A percentile compares a stretch with the other conserved stretches of the same genome.
Conservation (phyloP, 169 alveolate species). For the Plasmodium gaboni region DNA sequence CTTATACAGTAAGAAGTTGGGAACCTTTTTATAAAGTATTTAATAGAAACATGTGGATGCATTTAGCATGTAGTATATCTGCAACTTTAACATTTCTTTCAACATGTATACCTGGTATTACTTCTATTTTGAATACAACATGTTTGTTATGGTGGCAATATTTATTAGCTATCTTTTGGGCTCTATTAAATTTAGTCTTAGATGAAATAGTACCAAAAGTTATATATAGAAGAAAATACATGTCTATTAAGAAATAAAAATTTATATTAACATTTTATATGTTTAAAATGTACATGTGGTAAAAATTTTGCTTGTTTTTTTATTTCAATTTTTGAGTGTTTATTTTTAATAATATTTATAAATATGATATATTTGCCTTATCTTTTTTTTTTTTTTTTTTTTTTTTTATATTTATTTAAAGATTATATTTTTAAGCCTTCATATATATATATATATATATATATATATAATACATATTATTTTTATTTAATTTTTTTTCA, state of each 20-base stretch:
- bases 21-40: constrained; percentile 89
- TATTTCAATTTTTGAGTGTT: constrained; percentile 1
- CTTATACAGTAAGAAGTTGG: constrained; percentile 94
- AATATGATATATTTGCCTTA: neutral
- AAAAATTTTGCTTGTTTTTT: constrained; percentile 2
- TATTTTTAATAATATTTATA: constrained; percentile 8
- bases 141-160: constrained; percentile 92
- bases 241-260: constrained; percentile 15
- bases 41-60: constrained; percentile 93
- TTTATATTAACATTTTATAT: neutral
- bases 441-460: constrained; percentile 5
- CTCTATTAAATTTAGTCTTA: constrained; percentile 86
- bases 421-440: neutral
- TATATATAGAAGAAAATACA: constrained; percentile 81
- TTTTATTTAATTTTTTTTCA: too few species aligned
- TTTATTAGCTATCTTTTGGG: constrained; percentile 89
- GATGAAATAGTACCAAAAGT: constrained; percentile 91
- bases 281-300: constrained; percentile 4
- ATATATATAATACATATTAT: neutral
- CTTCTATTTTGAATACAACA: constrained; percentile 84
- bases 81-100: constrained; percentile 89
- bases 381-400: constrained; percentile 5
- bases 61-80: constrained; percentile 92
- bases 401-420: constrained; percentile 3
- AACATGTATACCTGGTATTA: constrained; percentile 90